phyloP scores from a whole-genome alignment of 2,329 filamentous ascomycete genomes.

The Sporothrix globosa region DNA sequence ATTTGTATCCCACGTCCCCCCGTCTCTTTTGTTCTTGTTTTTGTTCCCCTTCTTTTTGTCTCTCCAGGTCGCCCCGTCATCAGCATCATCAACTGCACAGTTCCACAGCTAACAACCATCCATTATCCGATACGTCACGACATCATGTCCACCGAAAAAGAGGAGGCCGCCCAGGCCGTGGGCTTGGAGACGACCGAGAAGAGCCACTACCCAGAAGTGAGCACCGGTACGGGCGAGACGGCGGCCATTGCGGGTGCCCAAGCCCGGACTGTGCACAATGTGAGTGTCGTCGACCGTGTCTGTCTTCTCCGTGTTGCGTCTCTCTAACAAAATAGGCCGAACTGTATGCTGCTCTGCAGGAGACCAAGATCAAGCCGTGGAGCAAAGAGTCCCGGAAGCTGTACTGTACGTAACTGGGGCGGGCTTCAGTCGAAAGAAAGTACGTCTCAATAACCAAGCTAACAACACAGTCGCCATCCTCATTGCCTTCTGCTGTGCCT shows the following conservation, averaged over 20 bases:
- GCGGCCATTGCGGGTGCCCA: slow-evolving; percentile 26
- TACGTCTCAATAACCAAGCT: background rate
- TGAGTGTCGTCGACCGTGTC: background rate
- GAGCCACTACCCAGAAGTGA: slow-evolving; percentile 28
- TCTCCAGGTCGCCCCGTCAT: too few relatives aligned
- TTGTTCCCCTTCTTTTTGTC: background rate
- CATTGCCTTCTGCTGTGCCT: slow-evolving; percentile 51
- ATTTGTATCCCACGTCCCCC: background rate
- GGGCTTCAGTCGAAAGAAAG: background rate
- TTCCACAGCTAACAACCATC: background rate
- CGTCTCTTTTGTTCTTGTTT: background rate
- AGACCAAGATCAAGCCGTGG: slow-evolving; percentile 30
- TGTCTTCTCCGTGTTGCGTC: too few relatives aligned
- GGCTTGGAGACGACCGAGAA: slow-evolving; percentile 24
- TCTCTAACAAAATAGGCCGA: slow-evolving; percentile 47
- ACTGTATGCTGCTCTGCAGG: slow-evolving; percentile 40
- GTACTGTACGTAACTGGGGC: slow-evolving; percentile 43
- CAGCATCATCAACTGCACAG: background rate
- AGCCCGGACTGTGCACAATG: slow-evolving; percentile 29
- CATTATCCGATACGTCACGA: too few relatives aligned
- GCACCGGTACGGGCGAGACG: slow-evolving; percentile 19
- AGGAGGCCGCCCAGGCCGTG: background rate
- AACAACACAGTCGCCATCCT: slow-evolving; percentile 47
- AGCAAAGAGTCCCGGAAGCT: slow-evolving; percentile 39
- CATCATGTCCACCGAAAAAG: background rate